Conservation (phyloP, 108 stramenopile species). For the Discostella stelligeroides region DNA sequence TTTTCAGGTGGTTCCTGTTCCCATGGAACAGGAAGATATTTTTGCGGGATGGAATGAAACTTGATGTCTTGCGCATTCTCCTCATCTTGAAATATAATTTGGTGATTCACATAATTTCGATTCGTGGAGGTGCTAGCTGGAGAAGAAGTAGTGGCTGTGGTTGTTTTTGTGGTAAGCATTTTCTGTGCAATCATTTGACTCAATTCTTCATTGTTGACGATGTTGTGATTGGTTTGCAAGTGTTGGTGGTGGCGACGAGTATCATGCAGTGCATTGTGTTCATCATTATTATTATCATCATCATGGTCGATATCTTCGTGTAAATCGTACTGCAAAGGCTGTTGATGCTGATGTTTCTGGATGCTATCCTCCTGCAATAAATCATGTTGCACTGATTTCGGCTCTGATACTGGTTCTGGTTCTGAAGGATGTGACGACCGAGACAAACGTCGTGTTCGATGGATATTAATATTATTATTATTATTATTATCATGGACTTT, state of each 20-base stretch:
- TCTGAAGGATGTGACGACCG: too few species aligned
- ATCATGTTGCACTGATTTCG: too few species aligned
- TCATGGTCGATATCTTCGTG: neutral
- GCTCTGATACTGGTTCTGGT: too few species aligned
- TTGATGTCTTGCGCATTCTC: too few species aligned
- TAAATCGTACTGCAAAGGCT: neutral
- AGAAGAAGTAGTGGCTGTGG: too few species aligned
- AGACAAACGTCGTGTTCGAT: neutral
- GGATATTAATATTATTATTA: too few species aligned
- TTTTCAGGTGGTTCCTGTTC: too few species aligned
- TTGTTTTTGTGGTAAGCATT: conserved; percentile 2
- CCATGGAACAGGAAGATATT: neutral
- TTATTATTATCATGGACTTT: neutral
- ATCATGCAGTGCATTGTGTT: neutral
- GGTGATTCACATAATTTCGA: neutral
- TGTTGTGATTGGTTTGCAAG: conserved; percentile 1
- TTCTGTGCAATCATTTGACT: conserved; percentile 9
- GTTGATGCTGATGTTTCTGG: neutral
- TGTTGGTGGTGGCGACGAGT: too few species aligned
- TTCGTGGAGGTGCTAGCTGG: neutral
- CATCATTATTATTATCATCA: conserved; percentile 1
- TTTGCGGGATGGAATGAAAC: neutral
- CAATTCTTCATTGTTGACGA: neutral
- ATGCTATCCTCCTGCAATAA: too few species aligned
- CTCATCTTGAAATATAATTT: too few species aligned